Percentiles rank a stretch among this genome's conserved stretches.
These are phyloP conservation scores for Sugiyamaella castrensis DNA, from an alignment of 1,139 yeast species.

Conservation along the genomic window DNA sequence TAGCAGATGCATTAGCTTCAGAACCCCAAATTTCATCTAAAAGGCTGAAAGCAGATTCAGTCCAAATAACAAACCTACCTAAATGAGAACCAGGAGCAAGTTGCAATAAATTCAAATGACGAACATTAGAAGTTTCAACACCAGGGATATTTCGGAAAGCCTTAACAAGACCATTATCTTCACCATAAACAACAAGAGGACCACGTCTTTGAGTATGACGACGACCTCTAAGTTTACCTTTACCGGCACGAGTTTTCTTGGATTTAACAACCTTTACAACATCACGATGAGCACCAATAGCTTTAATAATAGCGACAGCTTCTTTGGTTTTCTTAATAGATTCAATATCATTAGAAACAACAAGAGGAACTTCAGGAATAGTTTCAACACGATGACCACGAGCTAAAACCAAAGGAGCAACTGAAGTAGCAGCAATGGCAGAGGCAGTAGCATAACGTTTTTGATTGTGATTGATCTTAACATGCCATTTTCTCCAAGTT, in stretches of 20 bases:
- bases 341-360: constrained; percentile 92
- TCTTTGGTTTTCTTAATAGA: constrained; percentile 95
- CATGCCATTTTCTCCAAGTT: constrained; percentile 99
- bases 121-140: constrained; percentile 95
- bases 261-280: constrained; percentile 97
- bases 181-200: constrained; percentile 97
- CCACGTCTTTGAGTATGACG: constrained; percentile 99
- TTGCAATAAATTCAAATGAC: constrained; percentile 93
- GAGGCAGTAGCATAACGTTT: constrained; percentile 99
- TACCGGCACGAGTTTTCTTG: constrained; percentile 99
- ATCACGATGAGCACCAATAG: constrained; percentile 98
- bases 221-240: constrained; percentile 99
- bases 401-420: constrained; percentile 96
- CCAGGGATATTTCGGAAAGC: constrained; percentile 99
- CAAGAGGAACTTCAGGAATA: constrained; percentile 98
- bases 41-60: constrained; percentile 96
- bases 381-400: constrained; percentile 99
- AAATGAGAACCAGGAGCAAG: constrained; percentile 99
- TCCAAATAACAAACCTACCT: constrained; percentile 99
- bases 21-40: constrained; percentile 98
- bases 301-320: constrained; percentile 97
- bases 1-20: constrained; percentile 77
- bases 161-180: constrained; percentile 96
- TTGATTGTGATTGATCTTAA: constrained; percentile 99
- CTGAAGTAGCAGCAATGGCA: constrained; percentile 99